Base-by-base conservation (phyloP, 352 stramenopile species). In the Phytophthora boehmeriae region DNA sequence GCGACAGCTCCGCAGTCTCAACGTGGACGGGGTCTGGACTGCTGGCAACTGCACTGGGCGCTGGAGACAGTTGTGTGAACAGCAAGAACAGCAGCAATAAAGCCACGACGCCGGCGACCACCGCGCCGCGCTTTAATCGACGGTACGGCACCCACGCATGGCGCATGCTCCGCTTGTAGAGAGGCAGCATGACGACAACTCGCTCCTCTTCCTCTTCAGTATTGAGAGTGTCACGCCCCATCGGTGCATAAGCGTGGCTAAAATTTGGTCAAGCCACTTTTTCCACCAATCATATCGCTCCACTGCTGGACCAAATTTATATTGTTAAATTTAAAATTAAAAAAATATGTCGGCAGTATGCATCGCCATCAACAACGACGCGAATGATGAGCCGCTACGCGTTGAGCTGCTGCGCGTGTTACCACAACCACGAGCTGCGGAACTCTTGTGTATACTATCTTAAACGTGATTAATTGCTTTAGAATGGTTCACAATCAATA, bases 121-220 rank as follows among this genome's bases (percentile, higher is more conserved):
- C 35, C 32, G 79, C 75, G 19, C 64, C 64, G 55, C 78, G 80
- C 57, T 85, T 84, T 64, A 91, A 77, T 41, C 73, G 82, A 47
- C 57, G 60, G 55, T 90, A 90, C 42, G 85, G 85, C 47, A 78
- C 73, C 63, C 53, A 73, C 36, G 78, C 70, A 66, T 86, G 83
- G 66, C 73, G 85, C 80, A 90, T 69, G 30, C 73, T 75, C 58
- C 79, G 73, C 66, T 83, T 81, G 54, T 91, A 89, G 22, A 89
- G 73, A 60, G 80, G 81, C 65, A 90, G 58, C 73, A 80, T 73
- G 34, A n/a, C 38, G 38, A 11, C 38, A 20, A 16, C 38, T 20
- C 16, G 32, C 8, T 25, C 23, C 25, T 17, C 22, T 46, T 50
- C n/a, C 36, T 11, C 42, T 32, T 16, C 5, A 4, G 11, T 52